A percentile compares a stretch with the other conserved stretches of the same genome.
phyloP scores from a whole-genome alignment of 2,329 filamentous ascomycete species.

The Aspergillus sojae region DNA sequence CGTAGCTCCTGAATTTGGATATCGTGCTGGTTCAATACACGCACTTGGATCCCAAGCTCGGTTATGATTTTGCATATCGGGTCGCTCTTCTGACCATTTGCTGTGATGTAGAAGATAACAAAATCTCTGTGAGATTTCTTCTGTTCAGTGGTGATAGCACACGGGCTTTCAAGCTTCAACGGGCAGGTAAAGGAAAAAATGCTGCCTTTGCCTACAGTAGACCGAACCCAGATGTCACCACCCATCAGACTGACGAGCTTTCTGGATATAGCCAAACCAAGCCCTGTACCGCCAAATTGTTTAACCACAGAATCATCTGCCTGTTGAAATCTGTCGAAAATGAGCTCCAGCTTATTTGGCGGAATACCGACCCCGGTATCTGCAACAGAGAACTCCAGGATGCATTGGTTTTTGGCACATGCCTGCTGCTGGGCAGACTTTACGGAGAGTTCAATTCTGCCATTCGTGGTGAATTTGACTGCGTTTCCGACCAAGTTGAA shows the following conservation, averaged over 20 bases:
- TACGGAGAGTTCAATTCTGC: slow-evolving; percentile 74
- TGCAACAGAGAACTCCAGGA: slow-evolving; percentile 31
- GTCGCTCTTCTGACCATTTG: background rate
- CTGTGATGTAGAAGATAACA: background rate
- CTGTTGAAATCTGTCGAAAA: slow-evolving; percentile 97
- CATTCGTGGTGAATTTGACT: slow-evolving; percentile 95
- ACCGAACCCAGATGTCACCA: slow-evolving; percentile 91
- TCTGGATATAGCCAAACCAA: slow-evolving; percentile 93
- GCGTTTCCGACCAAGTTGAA: slow-evolving; percentile 93
- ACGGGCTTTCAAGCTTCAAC: slow-evolving; percentile 56
- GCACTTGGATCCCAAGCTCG: background rate
- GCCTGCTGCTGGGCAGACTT: background rate
- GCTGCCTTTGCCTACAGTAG: slow-evolving; percentile 82
- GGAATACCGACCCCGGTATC: slow-evolving; percentile 96
- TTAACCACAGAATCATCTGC: slow-evolving; percentile 93
- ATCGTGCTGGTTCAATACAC: background rate
- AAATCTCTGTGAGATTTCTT: background rate
- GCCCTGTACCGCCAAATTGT: slow-evolving; percentile 89
- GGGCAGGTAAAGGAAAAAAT: slow-evolving; percentile 92
- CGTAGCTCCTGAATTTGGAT: background rate
- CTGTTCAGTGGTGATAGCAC: background rate
- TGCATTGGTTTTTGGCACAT: background rate
- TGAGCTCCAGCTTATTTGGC: slow-evolving; percentile 86
- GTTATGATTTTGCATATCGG: background rate
- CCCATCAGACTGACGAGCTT: slow-evolving; percentile 92